Evolutionary conservation across 2,329 filamentous ascomycete genomes (phyloP).

Genomic region (Penicillium sp.): DNA sequence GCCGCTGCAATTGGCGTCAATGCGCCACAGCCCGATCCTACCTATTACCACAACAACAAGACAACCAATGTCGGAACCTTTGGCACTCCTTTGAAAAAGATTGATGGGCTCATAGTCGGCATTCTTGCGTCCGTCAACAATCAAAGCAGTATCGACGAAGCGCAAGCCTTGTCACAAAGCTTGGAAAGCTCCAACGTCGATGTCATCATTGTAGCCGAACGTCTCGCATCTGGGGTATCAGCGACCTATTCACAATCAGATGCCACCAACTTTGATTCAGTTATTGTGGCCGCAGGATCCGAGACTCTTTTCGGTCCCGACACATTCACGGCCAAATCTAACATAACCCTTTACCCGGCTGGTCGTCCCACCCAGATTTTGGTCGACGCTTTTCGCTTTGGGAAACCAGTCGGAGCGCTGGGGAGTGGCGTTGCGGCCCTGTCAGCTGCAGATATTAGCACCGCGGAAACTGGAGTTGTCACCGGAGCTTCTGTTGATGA

Average conservation of each 20-base stretch:
- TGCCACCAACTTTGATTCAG: conserved; percentile 41
- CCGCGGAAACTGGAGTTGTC: conserved; percentile 33
- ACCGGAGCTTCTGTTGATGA: conserved; percentile 28
- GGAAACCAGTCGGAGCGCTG: conserved; percentile 64
- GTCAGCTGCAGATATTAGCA: conserved; percentile 42
- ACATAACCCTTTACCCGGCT: conserved; percentile 58
- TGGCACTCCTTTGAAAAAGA: conserved; percentile 53
- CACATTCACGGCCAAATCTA: conserved; percentile 23
- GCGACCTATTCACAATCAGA: conserved; percentile 64
- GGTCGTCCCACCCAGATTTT: conserved; percentile 63
- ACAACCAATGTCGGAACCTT: conserved; percentile 61
- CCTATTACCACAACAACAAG: conserved; percentile 66
- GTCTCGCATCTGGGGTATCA: conserved; percentile 52
- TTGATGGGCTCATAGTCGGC: conserved; percentile 62
- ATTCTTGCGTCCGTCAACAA: conserved; percentile 52
- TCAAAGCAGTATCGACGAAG: conserved; percentile 46
- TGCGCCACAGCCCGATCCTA: conserved; percentile 57
- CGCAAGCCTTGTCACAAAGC: conserved; percentile 47
- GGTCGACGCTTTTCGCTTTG: conserved; percentile 61
- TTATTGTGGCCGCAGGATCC: conserved; percentile 57
- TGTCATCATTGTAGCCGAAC: conserved; percentile 59
- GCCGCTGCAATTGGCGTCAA: conserved; percentile 58
- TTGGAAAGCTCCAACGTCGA: conserved; percentile 46
- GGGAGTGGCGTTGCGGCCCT: conserved; percentile 45
- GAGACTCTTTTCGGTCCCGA: conserved; percentile 47